Evolutionary conservation across 179 eudicot genomes (phyloP), one percentile per base, ranked within the genome.

Genomic region (Patellifolia procumbens): DNA sequence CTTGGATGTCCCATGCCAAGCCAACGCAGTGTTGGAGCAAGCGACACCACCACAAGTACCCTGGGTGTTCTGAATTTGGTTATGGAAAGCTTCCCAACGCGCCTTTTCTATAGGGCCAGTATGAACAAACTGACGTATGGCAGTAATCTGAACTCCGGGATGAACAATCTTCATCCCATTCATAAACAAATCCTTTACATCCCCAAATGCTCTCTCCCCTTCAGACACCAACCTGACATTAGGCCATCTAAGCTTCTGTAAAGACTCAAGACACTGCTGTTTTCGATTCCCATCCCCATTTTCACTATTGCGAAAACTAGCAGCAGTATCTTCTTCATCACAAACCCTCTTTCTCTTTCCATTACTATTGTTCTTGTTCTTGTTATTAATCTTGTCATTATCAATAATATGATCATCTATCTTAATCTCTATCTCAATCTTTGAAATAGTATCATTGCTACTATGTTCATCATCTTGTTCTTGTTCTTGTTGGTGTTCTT

Each of bases 1-100:
- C 64, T 81, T 80, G 4, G 92, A 84, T 0, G 87, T 58, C 61
- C 89, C 89, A 68, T 83, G 74, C 92, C 92, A 89, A 28, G 87
- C 92, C 29, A 74, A 89, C 29, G 64, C 74, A 59, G 72, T 42
- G 6, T 83, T 78, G 22, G 85, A 35, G 19, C 65, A 76, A 3
- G 89, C 28, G 7, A 8, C 91, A 73, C 91, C 83, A 13, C 19
- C 53, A 48, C 1, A 4, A 66, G 81, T 80, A 63, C 56, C 78
- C 75, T 84, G 79, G 1, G 76, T 81, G 5, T 55, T 22, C 86
- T 80, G 82, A 78, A 76, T 48, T 60, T 81, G 86, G 75, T 76
- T 87, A 20, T 74, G 65, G 70, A 89, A 89, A 35, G 77, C 78
- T 19, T 78, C 79, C 56, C 29, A 78, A 26, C 87, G 75, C 1